Evolutionary conservation across 2,329 filamentous ascomycete genomes (phyloP), one percentile per base, ranked within the genome.

Genomic region (Colletotrichum sojae): DNA sequence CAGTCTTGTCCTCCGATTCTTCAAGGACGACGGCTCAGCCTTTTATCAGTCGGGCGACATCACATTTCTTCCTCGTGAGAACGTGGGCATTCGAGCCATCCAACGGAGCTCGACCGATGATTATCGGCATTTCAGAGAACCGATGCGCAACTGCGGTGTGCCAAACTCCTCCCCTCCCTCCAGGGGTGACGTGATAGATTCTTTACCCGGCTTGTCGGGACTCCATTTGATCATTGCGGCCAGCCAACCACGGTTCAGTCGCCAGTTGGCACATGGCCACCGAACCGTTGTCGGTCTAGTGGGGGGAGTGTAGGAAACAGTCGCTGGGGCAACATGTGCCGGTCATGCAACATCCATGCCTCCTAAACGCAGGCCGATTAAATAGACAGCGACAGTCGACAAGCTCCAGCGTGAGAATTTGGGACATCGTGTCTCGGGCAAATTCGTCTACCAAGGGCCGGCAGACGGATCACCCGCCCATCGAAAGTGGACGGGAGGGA

Each of bases 181-280:
- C 53, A 25, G 4, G 64, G 16, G 59, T 68, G 65, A 68, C 65
- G 61, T 40, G 65, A 65, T 65, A 16, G 61, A 43, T 40, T 40
- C 40, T 40, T 31, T 52, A 22, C 65, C 65, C 48, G 48, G 53
- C 55, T 68, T 67, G 57, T 15, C 15, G n/a, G 18, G 48, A 15
- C 52, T 25, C 60, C 54, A 54, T 58, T 31, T 43, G 40, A 60
- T n/a, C 15, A 45, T 31, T 56, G 22, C 22, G 1, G 22, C 22
- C 22, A 25, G 22, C 22, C 22, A 25, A 25, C 22, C 22, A 25
- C 22, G 22, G 22, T 4, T 18, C 36, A 20, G 36, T 22, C 31
- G 31, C 27, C 20, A 18, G 20, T 18, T 22, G 16, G 46, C 43
- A 40, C 31, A 27, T 22, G 31, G 43, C 36, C 27, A 27, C 25